Evolutionary conservation across 164 flowering plant species (phyloP), one percentile per base, ranked within the genome.

Genomic region (Kalanchoe fedtschenkoi): DNA sequence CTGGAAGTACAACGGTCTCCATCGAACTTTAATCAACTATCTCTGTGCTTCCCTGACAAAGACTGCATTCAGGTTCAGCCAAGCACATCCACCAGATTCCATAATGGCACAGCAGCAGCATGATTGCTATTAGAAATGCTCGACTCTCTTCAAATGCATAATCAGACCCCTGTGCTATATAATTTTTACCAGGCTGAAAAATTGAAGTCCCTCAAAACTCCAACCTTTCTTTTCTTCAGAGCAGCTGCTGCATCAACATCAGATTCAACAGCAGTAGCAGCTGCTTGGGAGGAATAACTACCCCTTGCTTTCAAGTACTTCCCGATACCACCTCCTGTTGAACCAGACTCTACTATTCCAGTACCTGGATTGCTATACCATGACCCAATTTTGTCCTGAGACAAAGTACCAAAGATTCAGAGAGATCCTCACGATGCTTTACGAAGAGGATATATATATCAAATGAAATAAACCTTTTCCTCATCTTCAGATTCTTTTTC

Each of bases 321-420:
- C 53, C 92, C 98, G 34, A 88, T 83, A 35, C 96, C 96, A 67
- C 81, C 78, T 62, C 79, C 89, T 0, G 63, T 73, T 37, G 75
- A 65, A 56, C 69, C 77, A 57, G 79, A 46, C 39, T 73, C 91
- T 11, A 75, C 46, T 24, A 72, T 34, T 66, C 87, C 88, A 2
- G 78, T 73, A 3, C 78, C 90, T 10, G 96, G 96, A 70, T 90
- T 88, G 81, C 99, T 88, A 70, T 70, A 93, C 99, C 99, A 90
- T 32, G 96, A 81, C 13, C 97, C 96, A 61, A 88, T 70, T 76
- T 84, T 87, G 29, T 84, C 96, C 99, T 89, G 83, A 56, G 76
- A 72, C 21, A 24, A 24, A 42, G 26, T 62, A 62, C 15, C 37
- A 15, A 16, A 21, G 19, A 66, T 2, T n/a, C n/a, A n/a, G n/a